Conservation (phyloP, 345 rosid genomes). For the Euclidium syriacum region DNA sequence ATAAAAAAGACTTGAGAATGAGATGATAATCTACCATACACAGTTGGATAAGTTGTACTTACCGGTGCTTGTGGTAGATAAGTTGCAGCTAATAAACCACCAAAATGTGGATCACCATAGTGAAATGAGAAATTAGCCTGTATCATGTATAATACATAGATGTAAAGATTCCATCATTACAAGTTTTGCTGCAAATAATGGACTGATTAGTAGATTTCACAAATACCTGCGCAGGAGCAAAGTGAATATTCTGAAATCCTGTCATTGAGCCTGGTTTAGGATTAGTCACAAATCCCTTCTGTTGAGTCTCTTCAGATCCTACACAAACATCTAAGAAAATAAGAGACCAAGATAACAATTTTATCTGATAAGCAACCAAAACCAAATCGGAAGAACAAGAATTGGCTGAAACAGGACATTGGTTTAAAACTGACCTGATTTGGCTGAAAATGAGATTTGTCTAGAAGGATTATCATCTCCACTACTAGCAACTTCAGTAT, state of each 20-base stretch:
- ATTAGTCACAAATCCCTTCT: conserved; percentile 36
- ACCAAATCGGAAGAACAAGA: neutral
- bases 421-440: conserved; percentile 24
- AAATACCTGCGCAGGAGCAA: conserved; percentile 43
- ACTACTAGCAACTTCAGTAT: conserved; percentile 46
- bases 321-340: conserved; percentile 2
- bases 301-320: conserved; percentile 45
- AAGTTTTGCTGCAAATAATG: neutral
- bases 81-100: conserved; percentile 41
- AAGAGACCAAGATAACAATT: neutral
- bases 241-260: conserved; percentile 42
- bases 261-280: conserved; percentile 34
- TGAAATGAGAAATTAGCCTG: conserved; percentile 47
- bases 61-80: conserved; percentile 50
- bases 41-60: too few species aligned
- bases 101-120: conserved; percentile 49
- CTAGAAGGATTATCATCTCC: conserved; percentile 36
- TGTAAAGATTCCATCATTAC: conserved; percentile 13
- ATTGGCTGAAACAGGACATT: neutral
- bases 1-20: neutral
- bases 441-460: conserved; percentile 26
- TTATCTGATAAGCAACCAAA: neutral
- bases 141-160: conserved; percentile 2
- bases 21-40: neutral
- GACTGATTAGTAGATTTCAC: conserved; percentile 26